Evolutionary conservation across 306 rosid genomes (phyloP).

Genomic region (Quercus wislizeni): DNA sequence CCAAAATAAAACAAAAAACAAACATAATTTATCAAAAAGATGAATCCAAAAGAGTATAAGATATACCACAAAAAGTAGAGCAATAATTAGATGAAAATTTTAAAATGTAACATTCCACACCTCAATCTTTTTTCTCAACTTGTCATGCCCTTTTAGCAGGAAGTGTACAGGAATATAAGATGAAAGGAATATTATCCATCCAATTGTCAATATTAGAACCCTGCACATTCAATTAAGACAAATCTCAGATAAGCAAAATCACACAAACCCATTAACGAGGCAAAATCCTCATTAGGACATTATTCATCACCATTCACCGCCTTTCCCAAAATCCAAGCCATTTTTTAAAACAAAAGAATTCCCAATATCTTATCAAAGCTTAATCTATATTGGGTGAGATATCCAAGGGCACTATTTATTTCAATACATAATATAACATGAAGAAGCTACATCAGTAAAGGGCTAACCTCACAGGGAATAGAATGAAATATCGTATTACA

Average conservation of each 20-base stretch:
- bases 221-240: slow-evolving; percentile 46
- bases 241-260: slow-evolving; percentile 3
- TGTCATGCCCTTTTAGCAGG: slow-evolving; percentile 67
- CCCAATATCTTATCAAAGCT: background rate
- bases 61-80: background rate
- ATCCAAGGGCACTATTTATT: background rate
- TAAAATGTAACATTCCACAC: slow-evolving; percentile 41
- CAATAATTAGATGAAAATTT: background rate
- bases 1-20: background rate
- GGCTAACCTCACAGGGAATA: slow-evolving; percentile 81
- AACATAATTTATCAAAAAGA: background rate
- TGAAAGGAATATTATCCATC: slow-evolving; percentile 94
- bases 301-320: background rate
- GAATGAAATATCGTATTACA: slow-evolving; percentile 70
- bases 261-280: background rate
- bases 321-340: background rate
- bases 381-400: slow-evolving; percentile 1
- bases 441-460: background rate
- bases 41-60: background rate
- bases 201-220: slow-evolving; percentile 75
- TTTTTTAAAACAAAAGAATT: background rate
- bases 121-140: slow-evolving; percentile 76
- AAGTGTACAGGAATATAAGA: slow-evolving; percentile 77
- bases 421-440: slow-evolving; percentile 4
- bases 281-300: background rate